These are phyloP conservation scores for Isatis lusitanica DNA, from an alignment of 441 rosid genomes.

Conservation along the genomic window DNA sequence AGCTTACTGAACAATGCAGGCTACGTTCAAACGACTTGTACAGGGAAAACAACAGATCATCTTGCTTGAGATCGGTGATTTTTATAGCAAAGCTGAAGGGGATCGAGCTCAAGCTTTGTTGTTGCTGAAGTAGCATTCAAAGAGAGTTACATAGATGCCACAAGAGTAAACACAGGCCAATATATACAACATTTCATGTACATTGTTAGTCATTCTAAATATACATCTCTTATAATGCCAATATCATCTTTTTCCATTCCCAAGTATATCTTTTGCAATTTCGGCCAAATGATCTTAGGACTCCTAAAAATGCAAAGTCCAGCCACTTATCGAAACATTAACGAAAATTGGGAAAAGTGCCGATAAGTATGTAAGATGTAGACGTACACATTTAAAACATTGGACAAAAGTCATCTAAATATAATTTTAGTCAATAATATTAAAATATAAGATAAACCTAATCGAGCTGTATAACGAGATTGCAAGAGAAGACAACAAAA, in stretches of 20 bases:
- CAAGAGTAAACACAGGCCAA: not conserved
- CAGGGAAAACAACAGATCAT: constrained; percentile 47
- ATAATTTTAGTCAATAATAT: not conserved
- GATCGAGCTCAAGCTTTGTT: constrained; percentile 28
- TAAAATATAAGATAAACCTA: constrained; percentile 2
- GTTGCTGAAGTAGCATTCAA: constrained; percentile 14
- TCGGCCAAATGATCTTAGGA: not conserved
- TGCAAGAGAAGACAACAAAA: constrained; percentile 23
- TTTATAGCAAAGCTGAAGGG: constrained; percentile 12
- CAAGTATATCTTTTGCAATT: not conserved
- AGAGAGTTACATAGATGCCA: constrained; percentile 1
- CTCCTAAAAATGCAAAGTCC: not conserved
- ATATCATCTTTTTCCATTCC: not conserved
- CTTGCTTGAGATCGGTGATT: constrained; percentile 30
- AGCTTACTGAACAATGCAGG: constrained; percentile 51
- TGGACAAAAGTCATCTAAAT: constrained; percentile 5
- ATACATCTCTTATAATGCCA: constrained; percentile 12
- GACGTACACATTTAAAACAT: not conserved
- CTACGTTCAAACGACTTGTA: constrained; percentile 45
- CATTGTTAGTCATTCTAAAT: constrained; percentile 16
- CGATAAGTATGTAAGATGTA: constrained; percentile 1
- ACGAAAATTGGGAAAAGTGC: not conserved
- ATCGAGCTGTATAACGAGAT: not conserved
- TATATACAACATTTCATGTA: constrained; percentile 21
- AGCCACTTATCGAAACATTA: not conserved